Base-by-base conservation (phyloP, 371 early-diverging fungal genomes). In the Sporodiniella umbellata region DNA sequence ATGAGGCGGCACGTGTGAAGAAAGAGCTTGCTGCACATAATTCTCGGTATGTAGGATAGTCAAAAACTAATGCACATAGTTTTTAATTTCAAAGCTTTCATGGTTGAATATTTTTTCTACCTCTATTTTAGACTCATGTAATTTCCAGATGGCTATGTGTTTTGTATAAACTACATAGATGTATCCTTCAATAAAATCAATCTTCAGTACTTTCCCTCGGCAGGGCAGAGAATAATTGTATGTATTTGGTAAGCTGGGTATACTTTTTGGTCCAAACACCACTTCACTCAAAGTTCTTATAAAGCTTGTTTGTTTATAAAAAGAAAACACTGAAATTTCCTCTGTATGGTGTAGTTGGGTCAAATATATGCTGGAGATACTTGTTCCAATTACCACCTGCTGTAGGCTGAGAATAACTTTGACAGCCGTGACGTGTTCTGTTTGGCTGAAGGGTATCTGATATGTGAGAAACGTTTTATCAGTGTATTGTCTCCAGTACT, bases 381-480 rank as follows among this genome's bases (percentile, higher is more conserved):
- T 39, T 39, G 53, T 28, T 5, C 53, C 53, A n/a, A 53, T 14
- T 2, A 53, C 19, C 1, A 19, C 15, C 23, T 39, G 53, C 22
- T 10, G 22, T 30, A n/a, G n/a, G n/a, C 23, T 31, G 21, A 21
- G 19, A 8, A 45, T 19, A 10, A 8, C 15, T 38, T 37, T 24
- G 11, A 53, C 45, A 22, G 53, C 19, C 8, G 53, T 53, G 8
- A 46, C 46, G 4, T 31, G 17, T 11, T 53, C 53, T 11, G 19
- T 8, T 8, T n/a, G 17, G 0, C 19, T 17, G n/a, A 49, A 18
- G 8, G 37, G 15, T 23, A 37, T 15, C 26, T 17, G n/a, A 15
- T 35, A 35, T 18, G 17, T 30, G 2, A 47, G 5, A 35, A 25
- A 38, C n/a, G 23, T 33, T 24, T 25, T 23, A 37, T 4, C 18